phyloP scores from a whole-genome alignment of 768 basidiomycete genomes.

The Amanita exitialis region DNA sequence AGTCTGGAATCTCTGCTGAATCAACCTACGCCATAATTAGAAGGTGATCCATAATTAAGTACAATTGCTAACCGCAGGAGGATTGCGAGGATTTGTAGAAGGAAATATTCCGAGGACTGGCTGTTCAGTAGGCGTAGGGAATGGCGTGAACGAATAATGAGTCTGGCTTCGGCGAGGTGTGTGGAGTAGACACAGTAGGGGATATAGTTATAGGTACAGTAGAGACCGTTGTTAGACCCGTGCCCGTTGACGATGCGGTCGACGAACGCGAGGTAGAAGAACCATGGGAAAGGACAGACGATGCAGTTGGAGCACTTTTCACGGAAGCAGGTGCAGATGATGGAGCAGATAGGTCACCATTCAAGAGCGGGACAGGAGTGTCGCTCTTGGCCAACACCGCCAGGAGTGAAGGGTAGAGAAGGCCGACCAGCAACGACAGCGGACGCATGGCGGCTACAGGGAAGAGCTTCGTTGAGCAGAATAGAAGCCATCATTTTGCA shows the following conservation, averaged over 20 bases:
- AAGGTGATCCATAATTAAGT: not conserved
- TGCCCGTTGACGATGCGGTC: not conserved
- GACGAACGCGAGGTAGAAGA: not conserved
- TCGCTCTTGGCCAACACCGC: conserved; percentile 1
- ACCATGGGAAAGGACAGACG: not conserved
- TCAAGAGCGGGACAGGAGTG: no score
- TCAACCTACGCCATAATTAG: conserved; percentile 16
- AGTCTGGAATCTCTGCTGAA: conserved; percentile 32
- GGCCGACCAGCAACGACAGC: not conserved
- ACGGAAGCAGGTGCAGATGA: not conserved
- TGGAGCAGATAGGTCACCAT: not conserved
- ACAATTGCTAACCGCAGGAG: conserved; percentile 36
- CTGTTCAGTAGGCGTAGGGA: conserved; percentile 47
- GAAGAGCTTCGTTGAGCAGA: not conserved
- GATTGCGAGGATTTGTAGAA: conserved; percentile 40
- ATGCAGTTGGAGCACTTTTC: conserved; percentile 9
- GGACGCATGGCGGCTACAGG: not conserved
- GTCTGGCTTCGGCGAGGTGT: not conserved
- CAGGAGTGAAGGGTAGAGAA: conserved; percentile 6
- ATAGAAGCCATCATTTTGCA: not conserved
- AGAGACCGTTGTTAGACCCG: not conserved
- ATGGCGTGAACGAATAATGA: conserved; percentile 40
- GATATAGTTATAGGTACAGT: not conserved
- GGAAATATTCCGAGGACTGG: conserved; percentile 47
- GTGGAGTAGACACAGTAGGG: not conserved